Base-by-base conservation (phyloP, 208 protist species). In the Crithidia brevicula region DNA sequence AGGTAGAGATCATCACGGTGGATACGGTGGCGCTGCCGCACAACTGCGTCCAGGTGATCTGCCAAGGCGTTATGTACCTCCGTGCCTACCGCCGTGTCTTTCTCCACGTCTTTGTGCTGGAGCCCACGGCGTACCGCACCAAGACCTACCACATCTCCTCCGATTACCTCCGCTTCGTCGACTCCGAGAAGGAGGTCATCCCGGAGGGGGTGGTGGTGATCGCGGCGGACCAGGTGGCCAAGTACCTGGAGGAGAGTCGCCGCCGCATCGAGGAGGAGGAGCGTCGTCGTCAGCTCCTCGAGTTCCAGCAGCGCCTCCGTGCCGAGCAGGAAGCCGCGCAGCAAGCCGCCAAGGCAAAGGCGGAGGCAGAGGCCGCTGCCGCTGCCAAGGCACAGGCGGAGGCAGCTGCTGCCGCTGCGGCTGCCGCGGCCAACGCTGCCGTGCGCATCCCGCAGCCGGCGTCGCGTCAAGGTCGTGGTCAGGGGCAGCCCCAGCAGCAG, bases 141-240 rank as follows among this genome's bases (percentile, higher is more conserved):
- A 85, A 83, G 73, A 93, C 91, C 11, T 94, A 88, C 76, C 78
- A 93, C 86, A 92, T 96, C 54, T 82, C 79, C 50, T 83, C 79
- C 25, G 91, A 96, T 64, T 93, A 90, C 70, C 74, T 94, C 31
- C 88, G 91, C 66, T 86, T 94, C 61, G 70, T 93, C 20, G 71
- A 76, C 54, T 74, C 75, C 6, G 79, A 87, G 72, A 70, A 88
- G 61, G 88, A 96, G 59, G 73, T 82, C 27, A 85, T 93, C 30
- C 91, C 91, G 11, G 77, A 79, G 22, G 83, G 83, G 18, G 62
- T 74, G 16, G 81, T 84, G 43, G 77, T 96, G 49, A 77, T 96
- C 50, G 71, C 79, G 7, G 78, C 75, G 18, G 84, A 85, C 28
- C 57, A 96, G 73, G 74, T 93, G 30, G 76, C 72, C n/a, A 72